phyloP scores from a whole-genome alignment of 2,329 filamentous ascomycete species.

The Shiraia sp. region DNA sequence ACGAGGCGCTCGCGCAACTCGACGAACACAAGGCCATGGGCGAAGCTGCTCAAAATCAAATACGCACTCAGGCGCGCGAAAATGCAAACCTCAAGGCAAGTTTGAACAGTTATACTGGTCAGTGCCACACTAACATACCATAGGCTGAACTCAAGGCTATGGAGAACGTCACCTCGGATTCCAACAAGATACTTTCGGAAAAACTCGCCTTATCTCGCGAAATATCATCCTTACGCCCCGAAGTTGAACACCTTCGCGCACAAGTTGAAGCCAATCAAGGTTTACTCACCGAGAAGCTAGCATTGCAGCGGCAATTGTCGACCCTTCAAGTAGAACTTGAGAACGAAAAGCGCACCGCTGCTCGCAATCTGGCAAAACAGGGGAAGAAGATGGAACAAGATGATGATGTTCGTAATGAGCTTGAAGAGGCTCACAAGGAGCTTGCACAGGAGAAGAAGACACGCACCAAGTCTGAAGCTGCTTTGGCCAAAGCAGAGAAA shows the following conservation, averaged over 20 bases:
- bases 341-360: constrained; percentile 73
- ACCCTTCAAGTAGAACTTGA: constrained; percentile 80
- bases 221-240: constrained; percentile 61
- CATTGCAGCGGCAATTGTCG: constrained; percentile 76
- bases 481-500: constrained; percentile 44
- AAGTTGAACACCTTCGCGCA: constrained; percentile 64
- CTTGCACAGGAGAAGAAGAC: constrained; percentile 52
- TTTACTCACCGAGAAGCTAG: constrained; percentile 76
- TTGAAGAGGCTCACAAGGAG: constrained; percentile 53
- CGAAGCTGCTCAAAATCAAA: constrained; percentile 54
- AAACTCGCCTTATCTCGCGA: constrained; percentile 66
- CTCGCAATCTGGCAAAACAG: constrained; percentile 58
- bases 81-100: constrained; percentile 60
- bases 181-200: constrained; percentile 69
- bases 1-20: constrained; percentile 52
- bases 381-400: constrained; percentile 55
- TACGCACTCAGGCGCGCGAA: constrained; percentile 58
- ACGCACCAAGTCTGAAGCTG: constrained; percentile 46
- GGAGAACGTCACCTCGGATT: constrained; percentile 68
- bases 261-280: constrained; percentile 66
- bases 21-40: constrained; percentile 52
- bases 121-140: constrained; percentile 13
- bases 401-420: constrained; percentile 49
- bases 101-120: constrained; percentile 50
- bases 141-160: constrained; percentile 74